Evolutionary conservation across 2,329 filamentous ascomycete genomes (phyloP).

Genomic region (Xylariaceae sp.): DNA sequence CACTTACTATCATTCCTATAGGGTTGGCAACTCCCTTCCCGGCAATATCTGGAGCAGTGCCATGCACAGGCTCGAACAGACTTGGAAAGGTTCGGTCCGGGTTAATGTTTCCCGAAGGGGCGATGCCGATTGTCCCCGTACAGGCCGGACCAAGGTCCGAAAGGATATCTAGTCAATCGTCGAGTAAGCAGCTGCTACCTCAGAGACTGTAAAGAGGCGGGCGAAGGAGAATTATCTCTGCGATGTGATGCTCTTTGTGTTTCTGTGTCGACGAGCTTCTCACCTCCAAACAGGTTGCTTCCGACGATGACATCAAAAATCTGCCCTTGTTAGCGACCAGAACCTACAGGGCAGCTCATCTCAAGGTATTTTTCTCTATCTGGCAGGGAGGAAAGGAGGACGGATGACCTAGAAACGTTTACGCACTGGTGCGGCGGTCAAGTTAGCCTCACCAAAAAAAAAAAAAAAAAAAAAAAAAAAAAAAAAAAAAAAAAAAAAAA

Average conservation of each 20-base stretch:
- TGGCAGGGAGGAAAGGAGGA: too few relatives aligned
- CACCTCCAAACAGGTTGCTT: slow-evolving; percentile 49
- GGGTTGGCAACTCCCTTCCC: slow-evolving; percentile 61
- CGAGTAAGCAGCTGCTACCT: neutral
- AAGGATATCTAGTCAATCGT: neutral
- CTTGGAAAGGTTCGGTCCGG: slow-evolving; percentile 55
- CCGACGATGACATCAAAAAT: slow-evolving; percentile 58
- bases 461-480: too few relatives aligned
- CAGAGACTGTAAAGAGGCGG: too few relatives aligned
- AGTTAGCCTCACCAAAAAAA: too few relatives aligned
- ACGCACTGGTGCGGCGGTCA: too few relatives aligned
- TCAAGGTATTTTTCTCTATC: too few relatives aligned
- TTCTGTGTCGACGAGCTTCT: slow-evolving; percentile 44
- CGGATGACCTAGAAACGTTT: too few relatives aligned
- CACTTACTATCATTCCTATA: slow-evolving; percentile 51
- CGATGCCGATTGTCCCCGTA: slow-evolving; percentile 63
- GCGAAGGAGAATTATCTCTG: too few relatives aligned
- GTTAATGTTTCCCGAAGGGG: slow-evolving; percentile 60
- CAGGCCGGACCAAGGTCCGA: slow-evolving; percentile 57
- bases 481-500: too few relatives aligned
- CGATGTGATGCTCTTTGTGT: too few relatives aligned
- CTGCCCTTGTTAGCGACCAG: slow-evolving; percentile 17
- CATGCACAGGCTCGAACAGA: slow-evolving; percentile 62
- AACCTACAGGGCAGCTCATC: too few relatives aligned
- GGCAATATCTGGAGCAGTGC: slow-evolving; percentile 60